Evolutionary conservation across 257 asterid species (phyloP), one percentile per base, ranked within the genome.

Genomic region (Fraxinus pennsylvanica): DNA sequence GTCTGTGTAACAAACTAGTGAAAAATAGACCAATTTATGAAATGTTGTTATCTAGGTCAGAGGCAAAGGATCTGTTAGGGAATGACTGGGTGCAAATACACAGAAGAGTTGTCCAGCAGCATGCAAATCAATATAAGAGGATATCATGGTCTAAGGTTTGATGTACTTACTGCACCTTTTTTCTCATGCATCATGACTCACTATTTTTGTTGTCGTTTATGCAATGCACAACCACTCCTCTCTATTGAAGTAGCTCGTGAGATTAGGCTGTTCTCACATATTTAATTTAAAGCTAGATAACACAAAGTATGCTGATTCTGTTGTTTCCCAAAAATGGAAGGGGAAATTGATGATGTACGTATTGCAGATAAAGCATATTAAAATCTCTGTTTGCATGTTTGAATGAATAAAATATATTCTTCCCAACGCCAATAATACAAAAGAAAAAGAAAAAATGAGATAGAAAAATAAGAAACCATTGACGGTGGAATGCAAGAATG

Each of bases 21-120:
- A 25, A 63, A 27, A 63, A 9, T 63, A 27, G 17, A 63, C 19
- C 19, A 27, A 27, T 81, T 54, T 39, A 19, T 63, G 35, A 73
- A 79, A 43, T 22, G 72, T 69, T 79, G 27, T 66, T 73, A 74
- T 84, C 52, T 71, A 95, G 99, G 89, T 95, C 97, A n/a, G 99
- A 95, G 81, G 99, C 97, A 39, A 95, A 95, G 87, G 96, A 95
- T 84, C 79, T 95, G 81, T 81, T 95, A 77, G 99, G 99, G 36
- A 93, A 93, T 82, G 99, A 95, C 81, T 95, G 99, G 99, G 99
- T 95, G 81, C 98, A 93, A 84, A 93, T 95, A 84, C 98, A 95
- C 75, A 85, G 99, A 88, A 85, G 99, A 82, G 88, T 91, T 47
- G 99, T 95, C 70, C 99, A 93, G 87, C 98, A 95, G 82, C 96